A percentile compares a stretch with the other conserved stretches of the same genome.
Evolutionary conservation across 2,329 filamentous ascomycete genomes (phyloP).

Genomic region (Lecanicillium sp.): DNA sequence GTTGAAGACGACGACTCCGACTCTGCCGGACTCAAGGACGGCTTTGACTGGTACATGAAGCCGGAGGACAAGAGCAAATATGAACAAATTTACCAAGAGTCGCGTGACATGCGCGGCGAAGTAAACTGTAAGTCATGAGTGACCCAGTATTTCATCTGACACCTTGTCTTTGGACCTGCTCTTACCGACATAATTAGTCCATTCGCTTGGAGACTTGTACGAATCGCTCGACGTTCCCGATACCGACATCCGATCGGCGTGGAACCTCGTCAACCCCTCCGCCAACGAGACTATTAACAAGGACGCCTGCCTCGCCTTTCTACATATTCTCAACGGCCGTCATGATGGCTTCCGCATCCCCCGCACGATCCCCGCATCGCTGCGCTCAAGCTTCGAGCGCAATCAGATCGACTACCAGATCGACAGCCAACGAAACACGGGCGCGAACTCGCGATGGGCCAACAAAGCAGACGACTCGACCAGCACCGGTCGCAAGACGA

Average conservation of each 20-base stretch:
- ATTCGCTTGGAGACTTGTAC: constrained; percentile 76
- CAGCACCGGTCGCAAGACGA: constrained; percentile 81
- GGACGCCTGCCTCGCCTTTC: constrained; percentile 87
- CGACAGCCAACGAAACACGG: constrained; percentile 58
- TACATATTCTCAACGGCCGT: constrained; percentile 93
- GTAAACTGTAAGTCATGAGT: constrained; percentile 69
- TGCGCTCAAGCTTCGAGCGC: constrained; percentile 86
- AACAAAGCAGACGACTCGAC: constrained; percentile 74
- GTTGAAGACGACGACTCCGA: constrained; percentile 74
- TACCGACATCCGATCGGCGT: constrained; percentile 81
- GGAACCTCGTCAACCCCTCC: constrained; percentile 96
- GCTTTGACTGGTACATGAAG: constrained; percentile 99
- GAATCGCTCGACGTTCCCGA: constrained; percentile 68
- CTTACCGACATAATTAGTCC: constrained; percentile 58
- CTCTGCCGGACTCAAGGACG: constrained; percentile 79
- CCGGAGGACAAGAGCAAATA: constrained; percentile 88
- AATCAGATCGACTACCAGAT: constrained; percentile 96
- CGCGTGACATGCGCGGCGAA: constrained; percentile 80
- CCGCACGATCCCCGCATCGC: constrained; percentile 81
- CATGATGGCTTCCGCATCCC: constrained; percentile 95
- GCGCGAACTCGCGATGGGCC: constrained; percentile 70
- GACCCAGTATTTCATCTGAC: constrained; percentile 6
- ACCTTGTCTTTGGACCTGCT: no score
- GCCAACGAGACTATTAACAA: constrained; percentile 80
- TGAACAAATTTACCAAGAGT: constrained; percentile 93